Base-by-base conservation (phyloP, 2,329 filamentous ascomycete species). In the Clonostachys solani region DNA sequence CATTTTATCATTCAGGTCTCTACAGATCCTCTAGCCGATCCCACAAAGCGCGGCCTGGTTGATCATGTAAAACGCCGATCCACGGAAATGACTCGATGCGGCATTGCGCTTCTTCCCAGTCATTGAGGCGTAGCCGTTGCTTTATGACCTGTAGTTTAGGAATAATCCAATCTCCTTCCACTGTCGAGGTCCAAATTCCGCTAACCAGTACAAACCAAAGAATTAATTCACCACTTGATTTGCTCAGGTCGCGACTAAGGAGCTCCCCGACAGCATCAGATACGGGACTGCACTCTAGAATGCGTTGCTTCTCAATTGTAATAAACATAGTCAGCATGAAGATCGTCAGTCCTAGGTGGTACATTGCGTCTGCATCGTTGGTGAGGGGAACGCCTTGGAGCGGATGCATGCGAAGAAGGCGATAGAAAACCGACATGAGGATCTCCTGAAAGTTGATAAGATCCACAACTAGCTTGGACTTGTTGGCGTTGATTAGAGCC, bases 321-420 rank as follows among this genome's bases (percentile, higher is more conserved):
- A 46, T 35, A 6, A 46, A 46, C 33, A 46, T 40, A 29, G 29
- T 40, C 44, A 46, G 40, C 36, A 36, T 33, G 12, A 46, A 16
- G 16, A 46, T 12, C 18, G 16, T 8, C 18, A 46, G 19, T 10
- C 35, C 44, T 10, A 33, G 33, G 44, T 40, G 36, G 34, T 41
- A 46, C 16, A 19, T 33, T 19, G 35, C 44, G n/a, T 17, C 41
- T 38, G 12, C 12, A 29, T 15, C 12, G 42, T 43, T 16, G 5
- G 5, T 13, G 12, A 43, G 17, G 13, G 13, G 42, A 16, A 29
- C 23, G 23, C 23, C 15, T 12, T 33, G 13, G 12, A 33, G 19
- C 5, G 10, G 5, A 33, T n/a, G 42, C 10, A 43, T 29, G 42
- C 29, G 16, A 33, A 43, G 42, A n/a, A 43, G 19, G 13, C 42